Evolutionary conservation across 2,329 filamentous ascomycete genomes (phyloP), one percentile per base, ranked within the genome.

Genomic region (Dactylellina drechsleri): DNA sequence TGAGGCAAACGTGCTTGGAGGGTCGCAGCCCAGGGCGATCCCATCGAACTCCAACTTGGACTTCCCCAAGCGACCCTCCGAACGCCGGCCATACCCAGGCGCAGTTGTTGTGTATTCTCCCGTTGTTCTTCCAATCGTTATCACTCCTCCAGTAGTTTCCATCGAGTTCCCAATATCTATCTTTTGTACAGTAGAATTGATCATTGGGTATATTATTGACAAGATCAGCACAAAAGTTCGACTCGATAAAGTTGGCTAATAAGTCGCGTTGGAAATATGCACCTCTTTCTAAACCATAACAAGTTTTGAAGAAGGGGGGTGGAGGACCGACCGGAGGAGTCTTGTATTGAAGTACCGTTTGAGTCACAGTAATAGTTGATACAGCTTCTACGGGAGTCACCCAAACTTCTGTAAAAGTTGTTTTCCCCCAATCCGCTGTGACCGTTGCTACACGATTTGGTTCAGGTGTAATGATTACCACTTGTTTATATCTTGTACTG

Each of bases 231-330:
- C 10, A 36, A 36, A 36, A 7, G 31, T 36, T 36, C 31, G 23
- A 23, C 23, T 36, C 31, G 31, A 36, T 57, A n/a, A 23, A 66
- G 2, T 36, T 31, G 5, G 23, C 20, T 1, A 50, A 3, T 5
- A 6, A 2, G 1, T 66, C 40, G 10, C 52, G 36, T 20, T 20
- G 18, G 18, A 47, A 10, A 50, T 66, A 66, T 28, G 50, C 41
- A 1, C 62, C 40, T 18, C 41, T 26, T n/a, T 57, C 41, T 36
- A 66, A 10, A 15, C 52, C 52, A 23, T 20, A 57, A 16, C 62
- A 66, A n/a, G 5, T 56, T 26, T 54, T 56, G 13, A 5, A 26
- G 20, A 20, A 26, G 13, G n/a, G 15, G 16, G 3, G 16, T 40
- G 47, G 49, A 12, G 47, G 53, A n/a, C 31, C 10, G 31, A 5